These are phyloP conservation scores for Sporothrix pseudoabietina DNA, from an alignment of 2,329 filamentous ascomycete species.

Conservation along the genomic window DNA sequence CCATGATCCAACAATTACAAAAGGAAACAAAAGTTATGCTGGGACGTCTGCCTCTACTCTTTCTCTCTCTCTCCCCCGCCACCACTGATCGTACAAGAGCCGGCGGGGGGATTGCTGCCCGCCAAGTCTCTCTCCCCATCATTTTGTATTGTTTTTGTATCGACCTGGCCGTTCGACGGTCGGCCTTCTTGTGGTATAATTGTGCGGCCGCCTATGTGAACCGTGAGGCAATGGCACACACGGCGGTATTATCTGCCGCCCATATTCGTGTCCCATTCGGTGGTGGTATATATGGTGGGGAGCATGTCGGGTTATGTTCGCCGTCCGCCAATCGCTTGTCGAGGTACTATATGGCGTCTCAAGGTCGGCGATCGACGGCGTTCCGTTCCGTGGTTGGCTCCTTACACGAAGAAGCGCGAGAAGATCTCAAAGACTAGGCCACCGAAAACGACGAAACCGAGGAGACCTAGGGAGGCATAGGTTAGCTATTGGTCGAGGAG, in stretches of 20 bases:
- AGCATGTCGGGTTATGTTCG: neutral
- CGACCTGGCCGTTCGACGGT: neutral
- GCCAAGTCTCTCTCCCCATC: neutral
- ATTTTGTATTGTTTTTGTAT: conserved; percentile 2
- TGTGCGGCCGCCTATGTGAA: neutral
- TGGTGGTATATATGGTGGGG: neutral
- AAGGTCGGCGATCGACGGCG: neutral
- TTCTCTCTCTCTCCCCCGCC: neutral
- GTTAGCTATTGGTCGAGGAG: neutral
- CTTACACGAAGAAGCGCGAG: conserved; percentile 51
- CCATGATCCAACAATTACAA: neutral
- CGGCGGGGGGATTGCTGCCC: neutral
- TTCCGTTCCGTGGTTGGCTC: neutral
- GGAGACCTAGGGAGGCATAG: conserved; percentile 48
- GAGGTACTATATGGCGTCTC: neutral
- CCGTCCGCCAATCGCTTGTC: neutral
- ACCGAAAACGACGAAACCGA: conserved; percentile 64
- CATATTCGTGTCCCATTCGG: neutral
- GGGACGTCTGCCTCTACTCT: neutral
- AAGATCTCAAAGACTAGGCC: conserved; percentile 61
- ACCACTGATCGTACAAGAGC: conserved; percentile 11
- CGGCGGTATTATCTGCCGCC: neutral
- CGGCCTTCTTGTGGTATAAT: neutral
- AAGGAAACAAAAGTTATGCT: neutral
- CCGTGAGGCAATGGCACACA: neutral